Evolutionary conservation across 345 rosid genomes (phyloP).

Genomic region (Viola odorata): DNA sequence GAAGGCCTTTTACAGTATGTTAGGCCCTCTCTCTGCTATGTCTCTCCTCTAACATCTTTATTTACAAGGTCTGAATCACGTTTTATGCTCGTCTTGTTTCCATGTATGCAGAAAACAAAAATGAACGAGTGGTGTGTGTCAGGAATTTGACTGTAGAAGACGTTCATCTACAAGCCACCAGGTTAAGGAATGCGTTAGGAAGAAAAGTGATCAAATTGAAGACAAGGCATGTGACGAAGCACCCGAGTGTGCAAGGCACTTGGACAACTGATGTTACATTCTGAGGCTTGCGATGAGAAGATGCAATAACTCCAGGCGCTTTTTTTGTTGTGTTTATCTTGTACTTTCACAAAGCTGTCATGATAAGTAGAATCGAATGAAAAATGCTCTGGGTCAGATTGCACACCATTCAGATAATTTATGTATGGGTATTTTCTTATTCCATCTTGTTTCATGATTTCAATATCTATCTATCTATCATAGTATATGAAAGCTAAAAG

Average conservation of each 20-base stretch:
- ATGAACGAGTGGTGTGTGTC: slow-evolving; percentile 78
- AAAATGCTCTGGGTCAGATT: too few relatives aligned
- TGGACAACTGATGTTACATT: slow-evolving; percentile 54
- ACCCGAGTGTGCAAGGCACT: slow-evolving; percentile 86
- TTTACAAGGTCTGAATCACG: not conserved
- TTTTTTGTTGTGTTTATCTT: not conserved
- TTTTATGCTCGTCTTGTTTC: not conserved
- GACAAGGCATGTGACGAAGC: slow-evolving; percentile 71
- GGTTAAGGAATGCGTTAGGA: slow-evolving; percentile 73
- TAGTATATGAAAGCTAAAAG: too few relatives aligned
- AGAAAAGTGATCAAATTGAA: slow-evolving; percentile 72
- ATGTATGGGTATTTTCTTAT: too few relatives aligned
- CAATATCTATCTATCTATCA: too few relatives aligned
- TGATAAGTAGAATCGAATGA: too few relatives aligned
- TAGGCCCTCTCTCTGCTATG: not conserved
- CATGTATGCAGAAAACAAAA: slow-evolving; percentile 53
- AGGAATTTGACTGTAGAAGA: slow-evolving; percentile 70
- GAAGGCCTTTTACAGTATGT: slow-evolving; percentile 77
- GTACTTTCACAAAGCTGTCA: not conserved
- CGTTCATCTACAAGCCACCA: slow-evolving; percentile 52
- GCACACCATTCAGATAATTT: too few relatives aligned
- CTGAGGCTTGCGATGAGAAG: not conserved
- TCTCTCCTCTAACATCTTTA: not conserved
- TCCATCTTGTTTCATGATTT: too few relatives aligned
- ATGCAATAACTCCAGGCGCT: not conserved